Evolutionary conservation across 2,329 filamentous ascomycete species (phyloP), one percentile per base, ranked within the genome.

Genomic region (Talaromyces sp.): DNA sequence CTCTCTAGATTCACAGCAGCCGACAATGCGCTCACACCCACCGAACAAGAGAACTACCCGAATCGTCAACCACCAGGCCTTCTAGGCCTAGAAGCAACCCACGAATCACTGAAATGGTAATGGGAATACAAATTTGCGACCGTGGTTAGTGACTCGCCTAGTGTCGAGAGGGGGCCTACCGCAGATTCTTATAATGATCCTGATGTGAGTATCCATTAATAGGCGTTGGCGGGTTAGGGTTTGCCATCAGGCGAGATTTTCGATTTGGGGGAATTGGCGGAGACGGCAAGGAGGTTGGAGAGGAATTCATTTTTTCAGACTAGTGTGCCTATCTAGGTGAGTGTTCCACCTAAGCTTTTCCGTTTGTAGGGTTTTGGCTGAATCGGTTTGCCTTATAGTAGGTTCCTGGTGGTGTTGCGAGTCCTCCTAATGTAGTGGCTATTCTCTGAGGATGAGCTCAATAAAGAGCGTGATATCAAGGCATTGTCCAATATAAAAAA

Each of bases 291-390:
- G 39, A 24, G 16, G 3, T 35, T 60, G 11, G 19, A 24, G 39
- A 14, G 24, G 24, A 49, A 60, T 49, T 60, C 58, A 3, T 11
- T 49, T 35, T 60, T 60, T 47, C 14, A 49, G 27, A 60, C 57
- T 13, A 60, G 39, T 45, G 39, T 60, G n/a, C 58, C 41, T 60
- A 27, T 50, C 1, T 50, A 61, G n/a, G 24, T 61, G n/a, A 61
- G 14, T 41, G 2, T n/a, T 16, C 3, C 4, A 2, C 3, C 39
- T 41, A 41, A 41, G 14, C 16, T 41, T 41, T 2, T n/a, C 14
- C 4, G 37, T 31, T 27, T 31, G 5, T 31, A 31, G 4, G 27
- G 27, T 31, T 31, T 31, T 31, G 27, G 27, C 27, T 31, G 27
- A 31, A 31, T 6, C 7, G 1, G 5, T 31, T 6, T 31, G 27